These are phyloP conservation scores for Suillus subaureus DNA, from an alignment of 768 basidiomycete genomes.

Conservation along the genomic window DNA sequence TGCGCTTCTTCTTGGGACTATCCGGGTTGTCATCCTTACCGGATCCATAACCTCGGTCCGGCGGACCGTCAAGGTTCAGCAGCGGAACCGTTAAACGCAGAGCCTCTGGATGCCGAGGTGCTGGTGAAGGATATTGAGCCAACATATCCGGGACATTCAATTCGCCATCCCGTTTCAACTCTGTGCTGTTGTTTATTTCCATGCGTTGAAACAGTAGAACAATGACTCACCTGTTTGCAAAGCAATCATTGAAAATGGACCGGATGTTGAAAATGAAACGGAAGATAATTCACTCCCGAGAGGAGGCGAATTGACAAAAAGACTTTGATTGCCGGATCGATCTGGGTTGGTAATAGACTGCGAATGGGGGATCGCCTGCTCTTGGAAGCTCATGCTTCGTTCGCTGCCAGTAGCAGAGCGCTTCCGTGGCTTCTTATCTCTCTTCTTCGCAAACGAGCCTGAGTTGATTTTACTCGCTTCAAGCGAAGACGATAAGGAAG, in stretches of 20 bases:
- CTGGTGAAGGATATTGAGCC: background rate
- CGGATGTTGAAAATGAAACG: conserved; percentile 3
- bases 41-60: conserved; percentile 23
- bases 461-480: background rate
- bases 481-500: background rate
- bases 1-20: conserved; percentile 55
- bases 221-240: background rate
- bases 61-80: conserved; percentile 58
- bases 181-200: background rate
- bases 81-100: conserved; percentile 42
- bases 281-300: background rate
- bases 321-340: background rate
- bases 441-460: background rate
- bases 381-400: background rate
- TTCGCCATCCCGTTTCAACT: conserved; percentile 3
- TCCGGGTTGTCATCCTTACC: conserved; percentile 19
- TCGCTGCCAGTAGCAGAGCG: background rate
- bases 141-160: background rate
- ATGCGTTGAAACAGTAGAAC: background rate
- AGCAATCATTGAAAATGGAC: background rate
- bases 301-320: background rate
- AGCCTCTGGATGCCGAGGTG: conserved; percentile 18
- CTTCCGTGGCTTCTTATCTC: background rate
- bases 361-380: background rate
- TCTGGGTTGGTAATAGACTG: background rate